Base-by-base conservation (phyloP, 208 protist genomes). In the Acanthamoeba healyi region DNA sequence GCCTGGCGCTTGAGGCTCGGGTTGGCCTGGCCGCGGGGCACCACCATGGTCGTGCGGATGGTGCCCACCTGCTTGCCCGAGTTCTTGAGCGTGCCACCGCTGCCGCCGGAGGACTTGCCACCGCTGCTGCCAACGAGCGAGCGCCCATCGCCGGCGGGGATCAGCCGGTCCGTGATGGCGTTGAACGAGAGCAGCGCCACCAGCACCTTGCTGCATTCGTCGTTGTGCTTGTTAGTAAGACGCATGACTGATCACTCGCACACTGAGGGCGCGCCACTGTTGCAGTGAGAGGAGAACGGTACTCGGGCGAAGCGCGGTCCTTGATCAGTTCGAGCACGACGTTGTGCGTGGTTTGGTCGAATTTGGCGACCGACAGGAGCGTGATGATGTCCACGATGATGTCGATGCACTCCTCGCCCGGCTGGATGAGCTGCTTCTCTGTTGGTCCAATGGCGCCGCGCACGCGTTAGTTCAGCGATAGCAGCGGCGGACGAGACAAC, bases 351-450 rank as follows among this genome's bases (percentile, higher is more conserved):
- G 89, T 51, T 19, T 61, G 70, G 32, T 94, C 89, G 67, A 94
- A 84, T 67, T 94, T 84, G 70, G 89, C 61, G 67, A 94, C 63
- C 40, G 89, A 94, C 22, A 94, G 26, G 4, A 94, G 49, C 22
- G 44, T 94, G 26, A 94, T 94, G 42, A 94, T 86, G 56, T 94
- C 89, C 12, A 82, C 89, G 32, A 94, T 82, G 51, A 82, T 94
- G 34, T 94, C 89, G 1, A 84, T 34, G 51, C 67, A 61, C 22
- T 94, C 89, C 72, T 94, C 89, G 46, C 86, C 86, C 0, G 86
- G 65, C 86, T 54, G 65, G 26, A 92, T 92, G 38, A 92, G 40
- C 40, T 92, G 86, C 65, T 92, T 92, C 17, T 92, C 86, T 70
- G 36, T 70, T 61, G 54, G 22, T 36, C 54, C 54, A 61, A 61